Evolutionary conservation across 352 stramenopile species (phyloP).

Genomic region (Phytophthora niederhauseri): DNA sequence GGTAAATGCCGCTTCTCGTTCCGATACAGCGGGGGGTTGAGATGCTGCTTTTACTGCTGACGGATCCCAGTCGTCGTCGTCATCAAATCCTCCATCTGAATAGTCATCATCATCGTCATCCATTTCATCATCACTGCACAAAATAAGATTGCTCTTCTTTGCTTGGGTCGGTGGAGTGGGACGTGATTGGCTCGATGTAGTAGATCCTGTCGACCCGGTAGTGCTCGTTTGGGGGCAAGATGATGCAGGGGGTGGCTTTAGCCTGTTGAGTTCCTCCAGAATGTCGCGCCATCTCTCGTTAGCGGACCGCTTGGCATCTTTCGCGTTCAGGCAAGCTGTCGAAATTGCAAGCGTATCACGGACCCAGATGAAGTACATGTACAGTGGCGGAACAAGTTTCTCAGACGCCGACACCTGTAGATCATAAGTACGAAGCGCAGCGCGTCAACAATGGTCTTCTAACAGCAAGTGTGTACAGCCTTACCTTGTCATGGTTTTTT

Average conservation of each 20-base stretch:
- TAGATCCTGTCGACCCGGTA: constrained; percentile 5
- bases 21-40: constrained; percentile 6
- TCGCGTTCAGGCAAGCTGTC: constrained; percentile 65
- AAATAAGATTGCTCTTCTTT: constrained; percentile 47
- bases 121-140: constrained; percentile 70
- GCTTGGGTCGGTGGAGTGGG: constrained; percentile 11
- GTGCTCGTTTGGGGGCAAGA: constrained; percentile 17
- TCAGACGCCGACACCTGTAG: constrained; percentile 37
- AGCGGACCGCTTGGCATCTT: constrained; percentile 76
- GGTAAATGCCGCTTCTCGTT: constrained; percentile 35
- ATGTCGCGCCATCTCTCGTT: constrained; percentile 76
- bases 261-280: constrained; percentile 50
- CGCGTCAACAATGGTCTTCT: no score
- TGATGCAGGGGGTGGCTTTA: constrained; percentile 11
- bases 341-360: constrained; percentile 51
- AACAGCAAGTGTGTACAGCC: not conserved
- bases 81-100: constrained; percentile 38
- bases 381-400: constrained; percentile 42
- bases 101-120: constrained; percentile 67
- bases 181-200: constrained; percentile 7
- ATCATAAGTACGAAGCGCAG: not conserved
- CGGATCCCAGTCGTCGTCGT: constrained; percentile 45
- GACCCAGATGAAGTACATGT: constrained; percentile 68
- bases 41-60: constrained; percentile 30
- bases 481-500: constrained; percentile 46